These are phyloP conservation scores for Albophoma yamanashiensis DNA, from an alignment of 2,329 filamentous ascomycete genomes.

Conservation along the genomic window DNA sequence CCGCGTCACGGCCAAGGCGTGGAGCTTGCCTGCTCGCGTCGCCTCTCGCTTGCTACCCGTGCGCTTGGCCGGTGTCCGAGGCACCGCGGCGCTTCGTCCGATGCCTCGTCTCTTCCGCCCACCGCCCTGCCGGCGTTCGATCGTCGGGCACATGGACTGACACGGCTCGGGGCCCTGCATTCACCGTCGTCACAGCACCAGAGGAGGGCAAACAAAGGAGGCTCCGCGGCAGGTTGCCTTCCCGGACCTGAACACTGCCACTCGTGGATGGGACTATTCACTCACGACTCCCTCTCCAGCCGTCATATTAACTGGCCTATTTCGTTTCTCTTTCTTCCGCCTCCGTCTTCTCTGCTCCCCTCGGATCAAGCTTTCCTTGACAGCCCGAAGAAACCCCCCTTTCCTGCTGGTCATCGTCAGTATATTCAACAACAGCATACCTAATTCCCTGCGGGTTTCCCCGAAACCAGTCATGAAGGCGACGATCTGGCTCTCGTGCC, in stretches of 20 bases:
- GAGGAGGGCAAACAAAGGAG: not conserved
- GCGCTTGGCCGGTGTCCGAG: not conserved
- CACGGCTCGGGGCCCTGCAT: not conserved
- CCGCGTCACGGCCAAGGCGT: not conserved
- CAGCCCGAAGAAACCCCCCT: not conserved
- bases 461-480: not conserved
- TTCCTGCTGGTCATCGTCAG: not conserved
- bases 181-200: not conserved
- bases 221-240: not conserved
- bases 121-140: not conserved
- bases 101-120: not conserved
- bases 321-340: not conserved
- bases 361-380: not conserved
- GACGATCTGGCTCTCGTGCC: not conserved
- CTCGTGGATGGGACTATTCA: not conserved
- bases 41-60: not conserved
- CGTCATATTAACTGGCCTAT: not conserved
- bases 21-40: not conserved
- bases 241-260: not conserved
- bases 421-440: too few relatives aligned
- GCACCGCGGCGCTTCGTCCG: not conserved
- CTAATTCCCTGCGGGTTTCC: too few relatives aligned
- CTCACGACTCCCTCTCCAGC: not conserved
- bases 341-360: not conserved
- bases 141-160: not conserved